phyloP scores from a whole-genome alignment of 371 early-diverging fungal genomes.

The Phascolomyces articulosus region DNA sequence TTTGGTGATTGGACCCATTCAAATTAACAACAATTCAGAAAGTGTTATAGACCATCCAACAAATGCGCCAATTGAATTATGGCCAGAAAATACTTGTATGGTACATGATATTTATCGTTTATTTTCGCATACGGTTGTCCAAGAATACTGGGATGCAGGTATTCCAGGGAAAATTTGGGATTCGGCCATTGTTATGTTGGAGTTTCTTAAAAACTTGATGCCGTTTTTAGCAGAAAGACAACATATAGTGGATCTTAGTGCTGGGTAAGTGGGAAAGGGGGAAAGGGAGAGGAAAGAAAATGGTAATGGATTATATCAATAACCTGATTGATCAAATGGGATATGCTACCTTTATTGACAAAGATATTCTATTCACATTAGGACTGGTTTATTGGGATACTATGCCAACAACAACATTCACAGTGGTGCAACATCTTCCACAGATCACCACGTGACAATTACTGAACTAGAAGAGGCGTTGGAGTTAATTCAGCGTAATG shows the following conservation, averaged over 20 bases:
- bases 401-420: slow-evolving; percentile 36
- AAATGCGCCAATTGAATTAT: slow-evolving; percentile 27
- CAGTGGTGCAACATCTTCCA: neutral
- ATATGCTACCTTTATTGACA: too few relatives aligned
- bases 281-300: neutral
- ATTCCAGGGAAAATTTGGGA: slow-evolving; percentile 73
- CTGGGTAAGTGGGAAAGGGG: slow-evolving; percentile 40
- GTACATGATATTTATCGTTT: slow-evolving; percentile 40
- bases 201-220: slow-evolving; percentile 35
- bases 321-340: neutral
- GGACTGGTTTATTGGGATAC: slow-evolving; percentile 61
- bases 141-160: slow-evolving; percentile 60
- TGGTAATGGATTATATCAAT: too few relatives aligned
- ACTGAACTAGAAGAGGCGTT: slow-evolving; percentile 63
- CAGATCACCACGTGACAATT: slow-evolving; percentile 30
- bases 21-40: slow-evolving; percentile 11
- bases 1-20: slow-evolving; percentile 50
- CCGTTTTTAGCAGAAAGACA: slow-evolving; percentile 30
- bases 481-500: slow-evolving; percentile 44
- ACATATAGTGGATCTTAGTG: slow-evolving; percentile 58
- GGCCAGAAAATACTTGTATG: slow-evolving; percentile 31
- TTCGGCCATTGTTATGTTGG: slow-evolving; percentile 58
- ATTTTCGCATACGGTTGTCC: slow-evolving; percentile 44
- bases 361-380: slow-evolving; percentile 6
- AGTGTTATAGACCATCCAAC: neutral